phyloP scores from a whole-genome alignment of 306 rosid genomes.

The Ormosia semicastrata region DNA sequence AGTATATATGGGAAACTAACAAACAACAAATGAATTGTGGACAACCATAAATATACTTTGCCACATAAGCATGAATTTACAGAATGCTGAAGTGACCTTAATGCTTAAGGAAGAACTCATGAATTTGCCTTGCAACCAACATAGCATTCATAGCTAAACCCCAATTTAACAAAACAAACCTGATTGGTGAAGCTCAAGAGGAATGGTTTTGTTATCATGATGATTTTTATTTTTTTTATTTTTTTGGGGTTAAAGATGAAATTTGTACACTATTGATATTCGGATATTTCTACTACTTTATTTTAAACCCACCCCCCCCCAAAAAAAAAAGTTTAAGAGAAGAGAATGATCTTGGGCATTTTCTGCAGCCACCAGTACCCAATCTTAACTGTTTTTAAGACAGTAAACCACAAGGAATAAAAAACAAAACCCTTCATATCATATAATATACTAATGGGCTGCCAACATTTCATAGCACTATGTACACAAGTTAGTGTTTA shows the following conservation, averaged over 20 bases:
- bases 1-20: background rate
- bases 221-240: background rate
- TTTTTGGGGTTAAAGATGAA: background rate
- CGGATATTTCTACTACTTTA: background rate
- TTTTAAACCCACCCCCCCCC: background rate
- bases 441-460: background rate
- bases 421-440: background rate
- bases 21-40: background rate
- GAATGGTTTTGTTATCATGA: background rate
- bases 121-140: background rate
- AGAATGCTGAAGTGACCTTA: background rate
- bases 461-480: background rate
- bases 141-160: background rate
- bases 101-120: background rate
- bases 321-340: background rate
- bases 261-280: background rate
- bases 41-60: background rate
- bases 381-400: background rate
- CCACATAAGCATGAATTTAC: background rate
- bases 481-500: too few relatives aligned
- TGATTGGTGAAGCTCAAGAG: slow-evolving; percentile 11
- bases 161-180: background rate
- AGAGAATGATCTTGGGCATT: background rate
- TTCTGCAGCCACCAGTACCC: too few relatives aligned
- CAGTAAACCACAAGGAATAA: background rate